A percentile compares a stretch with the other conserved stretches of the same genome.
phyloP scores from a whole-genome alignment of 2,329 filamentous ascomycete genomes.

The Claviceps sp. region DNA sequence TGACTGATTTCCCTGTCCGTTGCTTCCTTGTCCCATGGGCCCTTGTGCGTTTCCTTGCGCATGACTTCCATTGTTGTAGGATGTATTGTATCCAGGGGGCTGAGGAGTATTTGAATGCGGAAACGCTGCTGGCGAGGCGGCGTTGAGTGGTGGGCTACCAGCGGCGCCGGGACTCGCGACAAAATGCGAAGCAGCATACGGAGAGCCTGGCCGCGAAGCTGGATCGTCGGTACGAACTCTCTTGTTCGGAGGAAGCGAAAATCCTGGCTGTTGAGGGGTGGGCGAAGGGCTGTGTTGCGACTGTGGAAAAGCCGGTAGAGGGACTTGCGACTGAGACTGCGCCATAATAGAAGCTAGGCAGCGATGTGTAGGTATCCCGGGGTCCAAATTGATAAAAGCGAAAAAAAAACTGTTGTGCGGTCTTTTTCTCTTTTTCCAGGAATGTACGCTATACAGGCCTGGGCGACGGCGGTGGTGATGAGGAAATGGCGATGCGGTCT shows the following conservation, averaged over 20 bases:
- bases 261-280: constrained; percentile 38
- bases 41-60: constrained; percentile 12
- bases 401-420: neutral
- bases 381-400: constrained; percentile 6
- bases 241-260: constrained; percentile 55
- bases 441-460: neutral
- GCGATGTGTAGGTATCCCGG: constrained; percentile 1
- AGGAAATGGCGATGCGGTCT: neutral
- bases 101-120: constrained; percentile 20
- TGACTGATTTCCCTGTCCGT: no score
- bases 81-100: constrained; percentile 20
- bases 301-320: constrained; percentile 47
- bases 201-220: constrained; percentile 52
- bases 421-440: neutral
- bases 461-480: neutral
- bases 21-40: no score
- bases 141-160: constrained; percentile 25
- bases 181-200: constrained; percentile 41
- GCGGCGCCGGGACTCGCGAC: constrained; percentile 31
- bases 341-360: constrained; percentile 31
- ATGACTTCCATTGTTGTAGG: constrained; percentile 26
- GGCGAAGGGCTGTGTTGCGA: constrained; percentile 50
- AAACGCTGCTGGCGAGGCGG: constrained; percentile 23
- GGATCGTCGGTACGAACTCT: constrained; percentile 46
- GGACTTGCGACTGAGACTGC: constrained; percentile 40